Evolutionary conservation across 2,329 filamentous ascomycete genomes (phyloP).

Genomic region (Knufia petricola): DNA sequence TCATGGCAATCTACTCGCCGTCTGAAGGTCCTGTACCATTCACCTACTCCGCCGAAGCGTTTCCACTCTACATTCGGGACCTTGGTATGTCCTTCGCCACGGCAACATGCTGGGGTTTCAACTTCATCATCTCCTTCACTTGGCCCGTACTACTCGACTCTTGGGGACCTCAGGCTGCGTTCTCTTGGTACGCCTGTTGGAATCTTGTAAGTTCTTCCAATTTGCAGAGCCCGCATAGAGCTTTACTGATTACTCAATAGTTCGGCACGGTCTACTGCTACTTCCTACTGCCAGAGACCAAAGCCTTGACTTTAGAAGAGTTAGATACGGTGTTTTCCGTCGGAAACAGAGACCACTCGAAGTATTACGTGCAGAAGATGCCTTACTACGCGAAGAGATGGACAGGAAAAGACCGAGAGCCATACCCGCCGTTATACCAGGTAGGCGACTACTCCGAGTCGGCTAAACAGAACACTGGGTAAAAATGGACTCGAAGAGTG

Average conservation of each 20-base stretch:
- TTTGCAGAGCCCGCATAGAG: too few species aligned
- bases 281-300: conserved; percentile 45
- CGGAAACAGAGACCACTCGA: conserved; percentile 36
- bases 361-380: conserved; percentile 32
- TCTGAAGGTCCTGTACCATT: conserved; percentile 49
- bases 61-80: conserved; percentile 41
- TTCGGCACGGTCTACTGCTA: conserved; percentile 50
- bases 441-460: conserved; percentile 8
- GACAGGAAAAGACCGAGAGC: conserved; percentile 25
- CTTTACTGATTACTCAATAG: too few species aligned
- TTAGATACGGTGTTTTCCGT: conserved; percentile 47
- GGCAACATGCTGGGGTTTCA: conserved; percentile 41
- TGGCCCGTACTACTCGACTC: conserved; percentile 42
- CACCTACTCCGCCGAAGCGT: conserved; percentile 41
- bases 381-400: conserved; percentile 30
- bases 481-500: too few species aligned
- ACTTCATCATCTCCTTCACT: conserved; percentile 43
- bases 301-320: conserved; percentile 36
- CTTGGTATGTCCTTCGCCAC: conserved; percentile 33
- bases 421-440: conserved; percentile 13
- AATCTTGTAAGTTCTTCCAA: too few species aligned
- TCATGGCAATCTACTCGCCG: conserved; percentile 55
- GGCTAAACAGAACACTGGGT: conserved; percentile 4
- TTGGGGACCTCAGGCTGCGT: conserved; percentile 28
- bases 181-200: conserved; percentile 41